Conservation (phyloP, 2,329 filamentous ascomycete genomes). For the Bipolaris bicolor region DNA sequence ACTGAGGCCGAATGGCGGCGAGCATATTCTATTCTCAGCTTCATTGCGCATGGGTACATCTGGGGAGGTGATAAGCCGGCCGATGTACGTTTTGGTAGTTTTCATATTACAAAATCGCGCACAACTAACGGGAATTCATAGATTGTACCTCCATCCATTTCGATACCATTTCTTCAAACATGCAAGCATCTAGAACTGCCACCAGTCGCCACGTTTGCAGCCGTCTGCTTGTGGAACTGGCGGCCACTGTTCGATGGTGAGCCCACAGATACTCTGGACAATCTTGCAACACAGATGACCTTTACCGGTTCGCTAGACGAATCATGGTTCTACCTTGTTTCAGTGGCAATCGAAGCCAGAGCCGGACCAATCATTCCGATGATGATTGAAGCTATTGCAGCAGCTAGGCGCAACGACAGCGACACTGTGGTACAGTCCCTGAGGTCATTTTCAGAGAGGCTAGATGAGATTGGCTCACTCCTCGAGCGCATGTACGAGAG, state of each 20-base stretch:
- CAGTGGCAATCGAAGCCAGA: constrained; percentile 91
- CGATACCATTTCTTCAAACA: constrained; percentile 79
- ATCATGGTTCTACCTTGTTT: constrained; percentile 98
- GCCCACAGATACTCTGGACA: constrained; percentile 80
- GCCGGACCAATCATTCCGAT: constrained; percentile 85
- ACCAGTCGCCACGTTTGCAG: constrained; percentile 92
- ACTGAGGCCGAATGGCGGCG: constrained; percentile 90
- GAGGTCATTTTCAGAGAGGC: constrained; percentile 80
- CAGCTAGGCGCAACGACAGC: constrained; percentile 73
- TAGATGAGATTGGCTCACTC: constrained; percentile 81
- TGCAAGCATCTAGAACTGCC: constrained; percentile 82
- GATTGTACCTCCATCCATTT: constrained; percentile 78
- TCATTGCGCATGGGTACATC: constrained; percentile 84
- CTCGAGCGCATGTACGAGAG: constrained; percentile 92
- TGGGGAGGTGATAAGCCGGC: constrained; percentile 81
- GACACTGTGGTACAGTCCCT: constrained; percentile 77
- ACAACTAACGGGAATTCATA: constrained; percentile 41
- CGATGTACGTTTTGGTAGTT: constrained; percentile 60
- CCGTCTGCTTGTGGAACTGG: constrained; percentile 94
- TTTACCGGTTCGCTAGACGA: constrained; percentile 95
- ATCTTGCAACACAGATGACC: constrained; percentile 84
- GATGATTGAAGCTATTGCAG: constrained; percentile 86
- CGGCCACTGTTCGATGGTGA: constrained; percentile 88
- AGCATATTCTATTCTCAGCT: constrained; percentile 78
- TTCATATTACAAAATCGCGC: constrained; percentile 3